These are phyloP conservation scores for Diaporthe velutina DNA, from an alignment of 2,329 filamentous ascomycete species.

Conservation along the genomic window DNA sequence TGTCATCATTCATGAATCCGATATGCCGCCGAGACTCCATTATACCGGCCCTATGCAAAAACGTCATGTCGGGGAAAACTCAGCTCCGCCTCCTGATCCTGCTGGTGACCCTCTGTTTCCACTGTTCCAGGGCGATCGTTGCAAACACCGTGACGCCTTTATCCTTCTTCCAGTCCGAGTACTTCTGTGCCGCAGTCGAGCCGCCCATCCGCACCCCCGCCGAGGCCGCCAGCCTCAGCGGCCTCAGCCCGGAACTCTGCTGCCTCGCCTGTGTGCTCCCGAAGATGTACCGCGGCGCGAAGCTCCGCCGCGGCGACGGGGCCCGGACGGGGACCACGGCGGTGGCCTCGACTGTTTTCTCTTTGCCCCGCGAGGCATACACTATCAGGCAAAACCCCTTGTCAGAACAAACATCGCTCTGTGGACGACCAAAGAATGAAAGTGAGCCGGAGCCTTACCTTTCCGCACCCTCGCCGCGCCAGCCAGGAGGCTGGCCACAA, in stretches of 20 bases:
- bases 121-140: slow-evolving; percentile 20
- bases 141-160: slow-evolving; percentile 21
- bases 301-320: neutral
- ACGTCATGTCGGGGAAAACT: neutral
- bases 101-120: slow-evolving; percentile 23
- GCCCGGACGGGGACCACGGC: neutral
- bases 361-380: neutral
- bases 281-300: neutral
- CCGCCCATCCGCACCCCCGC: neutral
- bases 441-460: neutral
- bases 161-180: slow-evolving; percentile 26
- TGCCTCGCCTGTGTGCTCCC: slow-evolving; percentile 19
- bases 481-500: neutral
- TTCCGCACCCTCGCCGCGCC: slow-evolving; percentile 10
- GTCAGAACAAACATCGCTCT: neutral
- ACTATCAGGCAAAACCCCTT: neutral
- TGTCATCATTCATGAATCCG: neutral
- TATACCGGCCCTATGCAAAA: neutral
- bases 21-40: neutral
- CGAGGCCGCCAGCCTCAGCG: slow-evolving; percentile 13
- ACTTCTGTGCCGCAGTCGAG: neutral
- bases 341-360: neutral
- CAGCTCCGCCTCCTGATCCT: slow-evolving; percentile 15
- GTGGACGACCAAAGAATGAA: fast-evolving
- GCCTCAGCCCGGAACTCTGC: neutral